Conservation (phyloP, 2,329 filamentous ascomycete species). For the Fusarium sp. region DNA sequence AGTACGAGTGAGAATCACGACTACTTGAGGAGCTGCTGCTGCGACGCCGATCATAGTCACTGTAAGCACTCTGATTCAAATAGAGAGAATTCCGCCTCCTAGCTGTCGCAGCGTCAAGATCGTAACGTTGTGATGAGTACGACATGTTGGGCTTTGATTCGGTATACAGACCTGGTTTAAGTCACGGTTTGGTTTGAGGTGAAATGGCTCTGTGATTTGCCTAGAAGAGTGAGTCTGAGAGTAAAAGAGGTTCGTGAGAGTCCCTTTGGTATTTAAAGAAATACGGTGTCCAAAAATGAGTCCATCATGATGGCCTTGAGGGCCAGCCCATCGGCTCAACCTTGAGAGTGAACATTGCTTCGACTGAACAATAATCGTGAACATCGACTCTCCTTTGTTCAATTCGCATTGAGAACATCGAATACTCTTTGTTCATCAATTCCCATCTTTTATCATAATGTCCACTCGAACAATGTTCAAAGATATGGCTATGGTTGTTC, state of each 20-base stretch:
- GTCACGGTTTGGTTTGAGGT: not conserved
- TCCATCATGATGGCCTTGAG: not conserved
- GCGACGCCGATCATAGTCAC: not conserved
- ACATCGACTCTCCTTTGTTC: not conserved
- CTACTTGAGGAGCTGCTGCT: not conserved
- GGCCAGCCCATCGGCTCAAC: not conserved
- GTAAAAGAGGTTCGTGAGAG: not conserved
- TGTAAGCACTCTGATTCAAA: not conserved
- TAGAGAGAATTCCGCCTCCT: not conserved
- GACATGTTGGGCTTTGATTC: slow-evolving; percentile 15
- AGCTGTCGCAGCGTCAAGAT: not conserved
- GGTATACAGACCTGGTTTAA: slow-evolving; percentile 1
- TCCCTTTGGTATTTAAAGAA: not conserved
- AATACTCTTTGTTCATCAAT: not conserved
- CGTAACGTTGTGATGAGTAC: slow-evolving; percentile 9
- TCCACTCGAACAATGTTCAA: slow-evolving; percentile 2
- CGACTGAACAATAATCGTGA: not conserved
- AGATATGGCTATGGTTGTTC: not conserved
- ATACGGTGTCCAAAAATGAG: not conserved
- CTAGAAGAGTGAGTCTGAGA: not conserved
- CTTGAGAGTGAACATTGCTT: not conserved
- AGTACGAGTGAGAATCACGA: not conserved
- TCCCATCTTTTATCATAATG: not conserved
- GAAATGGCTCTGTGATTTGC: not conserved
- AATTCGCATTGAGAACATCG: not conserved